Conservation (phyloP, 208 protist genomes). For the Strigomonas culicis region DNA sequence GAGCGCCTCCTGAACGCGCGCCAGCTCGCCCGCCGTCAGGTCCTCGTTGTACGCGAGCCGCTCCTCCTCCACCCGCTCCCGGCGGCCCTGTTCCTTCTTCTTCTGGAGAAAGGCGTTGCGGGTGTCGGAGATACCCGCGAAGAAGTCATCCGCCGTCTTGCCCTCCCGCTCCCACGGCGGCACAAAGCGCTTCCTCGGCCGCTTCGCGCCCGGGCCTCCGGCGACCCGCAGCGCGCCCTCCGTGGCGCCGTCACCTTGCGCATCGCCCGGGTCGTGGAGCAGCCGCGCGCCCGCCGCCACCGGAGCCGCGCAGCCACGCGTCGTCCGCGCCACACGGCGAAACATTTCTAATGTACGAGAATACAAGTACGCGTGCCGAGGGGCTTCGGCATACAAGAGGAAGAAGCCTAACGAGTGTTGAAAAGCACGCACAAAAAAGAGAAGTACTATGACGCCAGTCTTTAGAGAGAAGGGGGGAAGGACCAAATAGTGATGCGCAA, state of each 20-base stretch:
- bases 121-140: conserved; percentile 59
- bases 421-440: neutral
- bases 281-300: too few relatives aligned
- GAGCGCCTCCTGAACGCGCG: conserved; percentile 43
- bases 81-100: conserved; percentile 27
- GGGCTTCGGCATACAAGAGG: too few relatives aligned
- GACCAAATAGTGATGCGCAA: neutral
- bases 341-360: too few relatives aligned
- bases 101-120: conserved; percentile 60
- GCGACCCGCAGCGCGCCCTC: neutral
- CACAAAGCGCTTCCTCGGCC: conserved; percentile 57
- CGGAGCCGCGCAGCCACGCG: too few relatives aligned
- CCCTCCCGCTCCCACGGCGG: conserved; percentile 84
- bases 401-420: neutral
- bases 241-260: too few relatives aligned
- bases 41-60: conserved; percentile 16
- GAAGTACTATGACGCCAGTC: neutral
- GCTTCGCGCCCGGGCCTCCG: neutral
- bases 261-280: too few relatives aligned
- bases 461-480: neutral
- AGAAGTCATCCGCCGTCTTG: conserved; percentile 79
- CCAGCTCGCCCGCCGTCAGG: conserved; percentile 36
- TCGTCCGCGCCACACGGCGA: too few relatives aligned
- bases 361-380: too few relatives aligned
- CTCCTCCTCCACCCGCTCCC: conserved; percentile 25